Percentiles rank a stretch among this genome's conserved stretches.
Evolutionary conservation across 176 grass and related monocot species (phyloP).

Genomic region (Otatea glauca): DNA sequence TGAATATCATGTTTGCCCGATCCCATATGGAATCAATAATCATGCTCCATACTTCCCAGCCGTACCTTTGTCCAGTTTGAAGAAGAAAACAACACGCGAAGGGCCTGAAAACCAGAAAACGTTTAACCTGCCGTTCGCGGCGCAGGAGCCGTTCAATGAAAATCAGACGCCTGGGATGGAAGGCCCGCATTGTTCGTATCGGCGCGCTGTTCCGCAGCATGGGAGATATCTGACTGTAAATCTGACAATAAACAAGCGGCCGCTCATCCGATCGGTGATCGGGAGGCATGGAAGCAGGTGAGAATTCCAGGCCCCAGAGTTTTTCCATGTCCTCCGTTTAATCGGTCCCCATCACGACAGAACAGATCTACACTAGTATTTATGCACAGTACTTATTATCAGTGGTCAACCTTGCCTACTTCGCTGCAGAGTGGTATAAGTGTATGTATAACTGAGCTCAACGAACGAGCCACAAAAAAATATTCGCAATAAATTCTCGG

Average conservation of each 20-base stretch:
- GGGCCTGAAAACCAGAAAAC: neutral
- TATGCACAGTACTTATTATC: neutral
- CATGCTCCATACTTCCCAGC: neutral
- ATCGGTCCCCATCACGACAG: constrained; percentile 15
- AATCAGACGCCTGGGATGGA: neutral
- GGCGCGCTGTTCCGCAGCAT: neutral
- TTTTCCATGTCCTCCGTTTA: neutral
- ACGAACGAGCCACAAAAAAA: neutral
- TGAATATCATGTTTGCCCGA: neutral
- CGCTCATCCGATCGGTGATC: neutral
- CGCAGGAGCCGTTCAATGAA: neutral
- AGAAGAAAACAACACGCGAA: neutral
- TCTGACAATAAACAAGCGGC: neutral
- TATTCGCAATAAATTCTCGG: neutral
- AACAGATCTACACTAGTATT: constrained; percentile 22
- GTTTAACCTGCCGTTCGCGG: neutral
- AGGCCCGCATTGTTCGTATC: neutral
- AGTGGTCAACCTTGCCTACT: neutral
- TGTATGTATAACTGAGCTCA: neutral
- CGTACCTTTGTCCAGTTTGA: neutral
- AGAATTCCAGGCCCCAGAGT: neutral
- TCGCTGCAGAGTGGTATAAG: neutral
- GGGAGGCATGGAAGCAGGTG: neutral
- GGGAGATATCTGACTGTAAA: neutral
- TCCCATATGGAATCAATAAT: neutral